phyloP scores from a whole-genome alignment of 179 eudicot species.

The Carnegiea gigantea region DNA sequence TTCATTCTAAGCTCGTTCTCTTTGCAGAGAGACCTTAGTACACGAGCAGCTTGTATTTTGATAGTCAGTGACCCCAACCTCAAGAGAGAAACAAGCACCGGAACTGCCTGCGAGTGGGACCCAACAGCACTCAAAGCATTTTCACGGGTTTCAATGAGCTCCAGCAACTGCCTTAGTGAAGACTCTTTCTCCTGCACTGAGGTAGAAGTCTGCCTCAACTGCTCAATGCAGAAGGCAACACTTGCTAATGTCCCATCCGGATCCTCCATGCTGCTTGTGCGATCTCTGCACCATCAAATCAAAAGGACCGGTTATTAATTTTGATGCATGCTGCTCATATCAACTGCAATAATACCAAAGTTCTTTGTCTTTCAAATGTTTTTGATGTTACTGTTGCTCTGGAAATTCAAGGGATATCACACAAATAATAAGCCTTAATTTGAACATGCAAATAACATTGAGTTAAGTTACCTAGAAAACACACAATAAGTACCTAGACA shows the following conservation, averaged over 20 bases:
- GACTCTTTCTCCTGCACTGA: slow-evolving; percentile 80
- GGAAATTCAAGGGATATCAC: neutral
- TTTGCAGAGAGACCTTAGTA: slow-evolving; percentile 85
- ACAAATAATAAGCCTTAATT: neutral
- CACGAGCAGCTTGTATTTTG: slow-evolving; percentile 90
- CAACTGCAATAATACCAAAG: neutral
- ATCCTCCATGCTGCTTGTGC: slow-evolving; percentile 93
- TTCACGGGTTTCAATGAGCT: slow-evolving; percentile 88
- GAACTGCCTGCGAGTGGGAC: slow-evolving; percentile 99
- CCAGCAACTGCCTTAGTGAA: slow-evolving; percentile 75
- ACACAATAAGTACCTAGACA: too few species aligned
- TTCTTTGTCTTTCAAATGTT: slow-evolving; percentile 3
- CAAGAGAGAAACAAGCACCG: slow-evolving; percentile 90
- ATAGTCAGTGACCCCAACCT: slow-evolving; percentile 79
- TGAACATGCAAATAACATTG: slow-evolving; percentile 8
- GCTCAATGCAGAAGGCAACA: slow-evolving; percentile 99
- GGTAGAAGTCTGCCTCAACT: slow-evolving; percentile 81
- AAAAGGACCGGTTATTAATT: slow-evolving; percentile 10
- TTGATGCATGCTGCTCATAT: neutral
- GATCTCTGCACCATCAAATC: slow-evolving; percentile 60
- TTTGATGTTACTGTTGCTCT: slow-evolving; percentile 1
- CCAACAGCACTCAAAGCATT: slow-evolving; percentile 97
- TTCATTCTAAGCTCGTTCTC: slow-evolving; percentile 95
- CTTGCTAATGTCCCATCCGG: slow-evolving; percentile 95
- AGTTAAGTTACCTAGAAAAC: too few species aligned